Evolutionary conservation across 495 filamentous ascomycete genomes (phyloP), one percentile per base, ranked within the genome.

Genomic region (Hyaloscypha variabilis): DNA sequence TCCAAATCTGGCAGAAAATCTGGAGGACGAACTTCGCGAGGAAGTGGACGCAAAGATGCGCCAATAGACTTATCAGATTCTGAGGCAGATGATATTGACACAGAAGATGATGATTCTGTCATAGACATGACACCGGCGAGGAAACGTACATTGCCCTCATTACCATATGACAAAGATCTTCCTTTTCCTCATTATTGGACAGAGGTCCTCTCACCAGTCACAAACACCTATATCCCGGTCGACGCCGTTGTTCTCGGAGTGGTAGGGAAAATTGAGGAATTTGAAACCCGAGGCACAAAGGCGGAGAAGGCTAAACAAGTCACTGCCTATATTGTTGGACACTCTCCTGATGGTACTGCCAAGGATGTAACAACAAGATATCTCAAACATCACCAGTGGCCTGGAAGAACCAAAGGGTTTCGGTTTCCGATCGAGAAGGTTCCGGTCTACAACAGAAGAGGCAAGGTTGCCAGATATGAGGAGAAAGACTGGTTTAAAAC

Each of bases 301-400:
- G 91, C 93, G 0, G 90, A 94, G 28, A 90, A 88, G 66, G 87
- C 90, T 5, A 97, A 93, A 70, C 94, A 97, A 75, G 87, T 96
- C 17, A 93, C 97, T 62, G 88, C 91, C 59, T 99, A 99, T 66
- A 85, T 96, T n/a, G 80, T 99, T 13, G 93, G 88, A 0, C 92
- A 91, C 77, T 93, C 92, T 2, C 70, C 86, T 11, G 93, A 98
- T 72, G 91, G 90, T 14, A 92, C 92, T 0, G 96, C 92, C 11
- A 98, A 97, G 77, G 95, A 98, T 71, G 91, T 99, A 42, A 98
- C 95, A 0, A 90, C 93, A 4, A 87, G 94, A 17, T 98, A 99
- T 75, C 87, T 98, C 8, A 92, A 90, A 67, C 84, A 89, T 23
- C 91, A 91, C 57, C 84, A 86, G 46, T 90, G 92, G 79, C 95